These are phyloP conservation scores for Forsythia viridissima DNA, from an alignment of 257 asterid species.

Conservation along the genomic window DNA sequence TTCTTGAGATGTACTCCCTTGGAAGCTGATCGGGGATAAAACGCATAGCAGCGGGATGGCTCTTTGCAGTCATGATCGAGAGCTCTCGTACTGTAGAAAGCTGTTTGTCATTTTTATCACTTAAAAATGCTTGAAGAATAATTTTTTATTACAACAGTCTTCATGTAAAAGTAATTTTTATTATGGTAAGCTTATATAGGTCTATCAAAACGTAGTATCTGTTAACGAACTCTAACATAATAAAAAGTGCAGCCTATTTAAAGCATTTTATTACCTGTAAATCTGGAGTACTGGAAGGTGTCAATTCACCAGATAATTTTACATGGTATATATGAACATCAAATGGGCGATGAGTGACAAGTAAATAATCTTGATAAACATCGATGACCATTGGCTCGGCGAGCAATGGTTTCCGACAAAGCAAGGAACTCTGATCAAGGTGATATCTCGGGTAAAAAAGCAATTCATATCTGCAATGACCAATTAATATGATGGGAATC, in stretches of 20 bases:
- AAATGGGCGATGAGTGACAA: slow-evolving; percentile 90
- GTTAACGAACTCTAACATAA: slow-evolving; percentile 16
- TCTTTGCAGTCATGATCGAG: slow-evolving; percentile 98
- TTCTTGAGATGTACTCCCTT: slow-evolving; percentile 40
- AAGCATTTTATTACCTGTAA: slow-evolving; percentile 70
- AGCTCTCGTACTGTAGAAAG: slow-evolving; percentile 99
- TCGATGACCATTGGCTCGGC: slow-evolving; percentile 97
- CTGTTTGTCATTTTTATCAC: slow-evolving; percentile 99
- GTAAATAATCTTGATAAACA: slow-evolving; percentile 92
- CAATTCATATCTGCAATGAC: slow-evolving; percentile 83
- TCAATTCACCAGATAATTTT: slow-evolving; percentile 84
- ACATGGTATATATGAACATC: slow-evolving; percentile 96
- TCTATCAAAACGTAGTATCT: slow-evolving; percentile 14
- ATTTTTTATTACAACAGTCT: slow-evolving; percentile 29
- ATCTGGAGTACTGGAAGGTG: slow-evolving; percentile 85
- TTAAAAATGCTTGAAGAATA: slow-evolving; percentile 64
- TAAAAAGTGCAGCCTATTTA: slow-evolving; percentile 18
- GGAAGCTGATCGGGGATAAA: slow-evolving; percentile 94
- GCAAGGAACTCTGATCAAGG: slow-evolving; percentile 96
- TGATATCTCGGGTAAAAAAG: slow-evolving; percentile 99
- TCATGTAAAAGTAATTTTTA: slow-evolving; percentile 27
- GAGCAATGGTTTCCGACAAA: slow-evolving; percentile 79
- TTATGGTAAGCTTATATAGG: slow-evolving; percentile 9
- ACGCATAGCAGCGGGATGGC: slow-evolving; percentile 97
- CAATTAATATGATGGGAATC: slow-evolving; percentile 24